phyloP scores from a whole-genome alignment of 2,329 filamentous ascomycete genomes.

The Pseudocercospora fuligena region DNA sequence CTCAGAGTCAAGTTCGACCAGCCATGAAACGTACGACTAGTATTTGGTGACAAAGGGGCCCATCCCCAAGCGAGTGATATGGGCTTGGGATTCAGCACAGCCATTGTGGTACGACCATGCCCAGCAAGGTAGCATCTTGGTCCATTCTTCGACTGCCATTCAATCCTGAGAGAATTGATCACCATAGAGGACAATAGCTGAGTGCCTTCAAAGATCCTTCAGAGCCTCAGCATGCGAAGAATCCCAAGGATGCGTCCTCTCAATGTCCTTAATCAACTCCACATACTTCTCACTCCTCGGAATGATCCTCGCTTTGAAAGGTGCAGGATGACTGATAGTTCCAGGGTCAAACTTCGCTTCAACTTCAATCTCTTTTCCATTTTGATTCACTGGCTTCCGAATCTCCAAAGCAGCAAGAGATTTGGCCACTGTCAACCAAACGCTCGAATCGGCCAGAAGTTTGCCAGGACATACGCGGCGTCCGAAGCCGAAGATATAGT shows the following conservation, averaged over 20 bases:
- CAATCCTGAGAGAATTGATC: too few species aligned
- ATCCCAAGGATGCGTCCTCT: constrained; percentile 18
- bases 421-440: constrained; percentile 23
- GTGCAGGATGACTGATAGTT: constrained; percentile 21
- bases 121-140: too few species aligned
- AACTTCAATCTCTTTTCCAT: constrained; percentile 17
- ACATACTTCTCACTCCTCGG: constrained; percentile 14
- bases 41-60: too few species aligned
- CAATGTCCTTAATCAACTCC: constrained; percentile 20
- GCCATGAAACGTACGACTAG: too few species aligned
- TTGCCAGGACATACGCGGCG: constrained; percentile 26
- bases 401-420: constrained; percentile 21
- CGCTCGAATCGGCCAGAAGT: constrained; percentile 18
- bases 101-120: too few species aligned
- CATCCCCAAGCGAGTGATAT: too few species aligned
- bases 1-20: too few species aligned
- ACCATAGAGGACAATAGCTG: too few species aligned
- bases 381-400: constrained; percentile 6
- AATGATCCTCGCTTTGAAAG: constrained; percentile 17
- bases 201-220: not conserved
- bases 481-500: constrained; percentile 27
- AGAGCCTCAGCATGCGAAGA: constrained; percentile 17
- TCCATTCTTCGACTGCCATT: too few species aligned
- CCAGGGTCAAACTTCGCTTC: constrained; percentile 19
- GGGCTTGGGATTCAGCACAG: too few species aligned